Conservation (phyloP, 345 rosid genomes). For the Lepidium didymum region DNA sequence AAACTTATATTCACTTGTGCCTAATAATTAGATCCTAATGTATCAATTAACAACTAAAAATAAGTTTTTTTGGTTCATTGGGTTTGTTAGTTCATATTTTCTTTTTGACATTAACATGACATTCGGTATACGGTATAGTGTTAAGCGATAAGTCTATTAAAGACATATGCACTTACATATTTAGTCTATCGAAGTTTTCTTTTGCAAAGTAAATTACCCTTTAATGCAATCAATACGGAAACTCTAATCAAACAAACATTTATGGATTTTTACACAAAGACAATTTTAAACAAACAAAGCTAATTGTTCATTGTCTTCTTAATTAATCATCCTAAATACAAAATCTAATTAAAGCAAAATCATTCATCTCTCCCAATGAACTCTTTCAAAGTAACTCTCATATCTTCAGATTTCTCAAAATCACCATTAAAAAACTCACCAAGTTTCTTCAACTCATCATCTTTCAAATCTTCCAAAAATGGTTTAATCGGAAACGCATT, state of each 20-base stretch:
- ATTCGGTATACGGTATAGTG: too few species aligned
- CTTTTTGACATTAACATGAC: too few species aligned
- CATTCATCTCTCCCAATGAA: constrained; percentile 20
- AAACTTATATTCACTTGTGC: too few species aligned
- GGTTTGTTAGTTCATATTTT: too few species aligned
- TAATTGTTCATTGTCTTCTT: constrained; percentile 11
- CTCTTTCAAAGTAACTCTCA: constrained; percentile 66
- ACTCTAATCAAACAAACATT: neutral
- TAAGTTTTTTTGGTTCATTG: too few species aligned
- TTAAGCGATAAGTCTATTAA: too few species aligned
- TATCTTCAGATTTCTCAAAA: constrained; percentile 49
- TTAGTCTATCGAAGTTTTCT: too few species aligned
- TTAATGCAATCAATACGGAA: neutral
- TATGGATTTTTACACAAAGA: constrained; percentile 3
- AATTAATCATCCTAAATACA: constrained; percentile 17
- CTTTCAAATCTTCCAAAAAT: constrained; percentile 47
- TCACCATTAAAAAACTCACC: constrained; percentile 42
- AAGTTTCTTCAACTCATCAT: constrained; percentile 50
- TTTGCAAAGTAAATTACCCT: neutral
- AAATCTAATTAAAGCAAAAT: neutral
- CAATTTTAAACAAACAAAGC: constrained; percentile 15
- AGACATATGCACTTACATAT: too few species aligned
- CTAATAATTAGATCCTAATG: too few species aligned
- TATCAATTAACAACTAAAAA: too few species aligned
- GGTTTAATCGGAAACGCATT: constrained; percentile 74